Base-by-base conservation (phyloP, 1,284 basidiomycete species). In the Neolentinus lepideus region DNA sequence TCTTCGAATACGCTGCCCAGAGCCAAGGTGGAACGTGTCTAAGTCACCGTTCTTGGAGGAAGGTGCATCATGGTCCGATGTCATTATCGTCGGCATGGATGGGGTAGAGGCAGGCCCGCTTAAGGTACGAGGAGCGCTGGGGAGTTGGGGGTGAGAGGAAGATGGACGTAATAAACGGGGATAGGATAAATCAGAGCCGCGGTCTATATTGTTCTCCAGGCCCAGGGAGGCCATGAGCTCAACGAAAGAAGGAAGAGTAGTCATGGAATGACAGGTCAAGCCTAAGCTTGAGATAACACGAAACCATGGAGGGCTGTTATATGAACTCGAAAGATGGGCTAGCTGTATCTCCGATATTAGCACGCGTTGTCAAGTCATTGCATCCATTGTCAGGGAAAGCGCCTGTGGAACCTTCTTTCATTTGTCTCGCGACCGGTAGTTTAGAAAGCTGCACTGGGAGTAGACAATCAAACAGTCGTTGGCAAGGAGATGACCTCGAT, bases 171-270 rank as follows among this genome's bases (percentile, higher is more conserved):
- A 75, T 55, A 66, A 69, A 22, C 38, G 38, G 19, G 74, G 72
- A 59, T 73, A 73, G 48, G 70, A 68, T 47, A 75, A 72, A 46
- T 75, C 63, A 21, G 67, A 64, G 70, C n/a, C 53, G 57, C 59
- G 51, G 61, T 56, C 50, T 16, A 43, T 16, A 21, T 63, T 65
- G 62, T 70, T 72, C 57, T 85, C 80, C 67, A 90, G 76, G 59
- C 86, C 89, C 62, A 91, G 76, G 59, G 88, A 81, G 60, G 81
- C 80, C 87, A 91, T 89, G 68, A 91, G 85, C 71, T 90, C 83
- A 58, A 89, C 83, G 68, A 91, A 91, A 57, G 88, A 90, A 65
- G 88, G 88, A 65, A 91, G 84, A 64, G 85, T 72, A 63, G 84
- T 76, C 80, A 83, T 86, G 38, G 8, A 50, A 21, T 3, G 22